Evolutionary conservation across 176 grass and related monocot species (phyloP).

Genomic region (Triticum monococcum): DNA sequence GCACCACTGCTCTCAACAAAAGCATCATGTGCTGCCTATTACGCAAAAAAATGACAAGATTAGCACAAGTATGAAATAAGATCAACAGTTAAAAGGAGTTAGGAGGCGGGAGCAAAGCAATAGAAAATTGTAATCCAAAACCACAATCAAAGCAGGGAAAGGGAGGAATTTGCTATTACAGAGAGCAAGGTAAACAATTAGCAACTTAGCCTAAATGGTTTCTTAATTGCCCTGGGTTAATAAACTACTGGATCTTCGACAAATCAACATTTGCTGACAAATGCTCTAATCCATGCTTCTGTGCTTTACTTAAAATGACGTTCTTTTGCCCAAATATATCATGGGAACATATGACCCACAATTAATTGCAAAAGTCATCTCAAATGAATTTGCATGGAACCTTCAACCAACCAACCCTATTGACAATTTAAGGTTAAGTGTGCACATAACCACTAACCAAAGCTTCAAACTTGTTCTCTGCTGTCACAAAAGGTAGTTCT

Average conservation of each 20-base stretch:
- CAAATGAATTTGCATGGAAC: not conserved
- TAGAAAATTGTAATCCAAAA: not conserved
- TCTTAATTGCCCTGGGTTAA: not conserved
- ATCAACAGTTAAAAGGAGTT: not conserved
- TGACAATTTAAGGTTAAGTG: not conserved
- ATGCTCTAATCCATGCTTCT: not conserved
- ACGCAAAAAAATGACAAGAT: constrained; percentile 8
- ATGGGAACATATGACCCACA: not conserved
- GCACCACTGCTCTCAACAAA: constrained; percentile 96
- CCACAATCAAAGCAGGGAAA: constrained; percentile 8
- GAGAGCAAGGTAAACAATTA: constrained; percentile 1
- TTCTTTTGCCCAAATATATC: not conserved
- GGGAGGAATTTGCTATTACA: not conserved
- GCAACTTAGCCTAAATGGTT: not conserved
- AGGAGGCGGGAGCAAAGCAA: not conserved
- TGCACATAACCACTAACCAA: constrained; percentile 66
- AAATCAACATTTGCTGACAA: not conserved
- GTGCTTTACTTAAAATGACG: not conserved
- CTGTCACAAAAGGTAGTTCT: constrained; percentile 80
- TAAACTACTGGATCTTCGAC: not conserved
- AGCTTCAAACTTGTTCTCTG: constrained; percentile 99
- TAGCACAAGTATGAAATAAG: constrained; percentile 4
- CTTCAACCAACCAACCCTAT: not conserved
- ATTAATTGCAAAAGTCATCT: not conserved
- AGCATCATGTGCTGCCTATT: constrained; percentile 94